A percentile compares a stretch with the other conserved stretches of the same genome.
Evolutionary conservation across 2,329 filamentous ascomycete genomes (phyloP).

Genomic region (Aspergillus sojae): DNA sequence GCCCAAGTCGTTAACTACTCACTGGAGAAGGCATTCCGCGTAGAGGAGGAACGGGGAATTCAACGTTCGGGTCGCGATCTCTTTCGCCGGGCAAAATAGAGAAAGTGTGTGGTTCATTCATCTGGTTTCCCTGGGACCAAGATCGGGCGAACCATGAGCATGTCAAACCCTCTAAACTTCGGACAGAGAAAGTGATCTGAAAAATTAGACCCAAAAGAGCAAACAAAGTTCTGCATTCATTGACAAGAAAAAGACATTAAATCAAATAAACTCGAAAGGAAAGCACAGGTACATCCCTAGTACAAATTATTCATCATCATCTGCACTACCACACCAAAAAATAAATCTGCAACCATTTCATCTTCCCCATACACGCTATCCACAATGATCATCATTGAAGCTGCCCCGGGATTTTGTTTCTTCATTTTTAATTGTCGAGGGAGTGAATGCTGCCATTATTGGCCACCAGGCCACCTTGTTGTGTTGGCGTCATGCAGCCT

Average conservation of each 20-base stretch:
- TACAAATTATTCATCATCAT: not conserved
- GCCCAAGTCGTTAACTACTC: not conserved
- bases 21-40: not conserved
- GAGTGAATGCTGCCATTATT: conserved; percentile 21
- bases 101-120: not conserved
- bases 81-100: not conserved
- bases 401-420: conserved; percentile 12
- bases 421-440: conserved; percentile 8
- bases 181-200: not conserved
- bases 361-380: conserved; percentile 5
- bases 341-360: conserved; percentile 3
- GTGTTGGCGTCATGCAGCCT: conserved; percentile 37
- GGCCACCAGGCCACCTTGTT: conserved; percentile 28
- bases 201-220: not conserved
- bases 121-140: not conserved
- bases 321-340: not conserved
- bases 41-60: not conserved
- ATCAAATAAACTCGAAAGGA: not conserved
- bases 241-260: not conserved
- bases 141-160: not conserved
- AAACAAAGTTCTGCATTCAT: not conserved
- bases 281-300: not conserved
- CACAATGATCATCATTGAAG: conserved; percentile 10
- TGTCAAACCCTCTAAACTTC: not conserved
- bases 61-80: not conserved